Evolutionary conservation across 1,284 basidiomycete genomes (phyloP).

Genomic region (Erythrobasidium hasegawianum): DNA sequence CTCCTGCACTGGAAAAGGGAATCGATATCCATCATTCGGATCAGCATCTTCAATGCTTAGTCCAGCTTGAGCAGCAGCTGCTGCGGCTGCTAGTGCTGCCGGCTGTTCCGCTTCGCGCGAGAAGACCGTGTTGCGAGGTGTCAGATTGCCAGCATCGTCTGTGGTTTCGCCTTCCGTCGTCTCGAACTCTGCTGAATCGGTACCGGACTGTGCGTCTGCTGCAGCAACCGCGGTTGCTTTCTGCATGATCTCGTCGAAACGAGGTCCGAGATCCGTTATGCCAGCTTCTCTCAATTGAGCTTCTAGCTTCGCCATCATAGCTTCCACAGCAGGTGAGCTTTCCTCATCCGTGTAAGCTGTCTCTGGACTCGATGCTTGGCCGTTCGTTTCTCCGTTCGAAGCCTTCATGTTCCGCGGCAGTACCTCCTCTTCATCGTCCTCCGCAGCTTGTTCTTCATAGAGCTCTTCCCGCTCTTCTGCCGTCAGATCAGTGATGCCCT

Average conservation of each 20-base stretch:
- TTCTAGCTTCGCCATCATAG: not conserved
- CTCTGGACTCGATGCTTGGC: not conserved
- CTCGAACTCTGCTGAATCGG: too few relatives aligned
- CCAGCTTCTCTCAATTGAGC: not conserved
- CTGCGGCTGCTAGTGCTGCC: not conserved
- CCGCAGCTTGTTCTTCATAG: conserved; percentile 6
- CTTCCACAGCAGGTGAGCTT: not conserved
- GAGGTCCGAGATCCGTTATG: not conserved
- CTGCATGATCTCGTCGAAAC: not conserved
- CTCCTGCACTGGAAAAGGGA: conserved; percentile 26
- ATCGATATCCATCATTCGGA: conserved; percentile 10
- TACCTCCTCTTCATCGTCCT: conserved; percentile 5
- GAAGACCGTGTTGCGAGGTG: not conserved
- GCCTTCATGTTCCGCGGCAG: not conserved
- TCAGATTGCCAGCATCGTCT: not conserved
- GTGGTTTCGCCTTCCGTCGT: not conserved
- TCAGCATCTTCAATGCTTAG: conserved; percentile 4
- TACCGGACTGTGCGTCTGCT: too few relatives aligned
- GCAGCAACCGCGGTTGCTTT: too few relatives aligned
- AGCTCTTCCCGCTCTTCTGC: conserved; percentile 12
- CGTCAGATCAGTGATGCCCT: not conserved
- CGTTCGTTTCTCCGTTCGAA: not conserved
- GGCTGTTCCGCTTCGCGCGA: not conserved
- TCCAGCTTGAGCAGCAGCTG: not conserved
- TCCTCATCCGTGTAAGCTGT: not conserved